A percentile compares a stretch with the other conserved stretches of the same genome.
Conservation (phyloP, 805 yeast species). For the Clavispora fructus region DNA sequence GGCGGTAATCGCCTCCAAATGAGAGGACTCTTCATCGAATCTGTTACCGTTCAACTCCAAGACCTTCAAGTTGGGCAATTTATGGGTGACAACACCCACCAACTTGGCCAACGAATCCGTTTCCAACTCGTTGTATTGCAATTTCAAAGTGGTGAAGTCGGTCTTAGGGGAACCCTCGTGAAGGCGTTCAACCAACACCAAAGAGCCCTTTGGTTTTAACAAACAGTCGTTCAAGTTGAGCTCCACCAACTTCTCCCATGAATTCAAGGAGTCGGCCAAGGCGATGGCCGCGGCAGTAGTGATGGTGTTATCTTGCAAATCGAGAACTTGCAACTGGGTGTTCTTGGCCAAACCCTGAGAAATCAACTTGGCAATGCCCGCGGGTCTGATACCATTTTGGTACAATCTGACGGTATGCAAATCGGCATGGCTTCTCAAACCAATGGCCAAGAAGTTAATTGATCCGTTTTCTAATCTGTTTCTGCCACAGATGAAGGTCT, state of each 20-base stretch:
- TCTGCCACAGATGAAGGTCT: conserved; percentile 93
- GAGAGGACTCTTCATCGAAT: conserved; percentile 81
- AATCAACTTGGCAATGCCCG: conserved; percentile 75
- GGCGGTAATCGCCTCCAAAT: conserved; percentile 53
- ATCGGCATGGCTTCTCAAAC: conserved; percentile 72
- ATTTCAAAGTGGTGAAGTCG: conserved; percentile 53
- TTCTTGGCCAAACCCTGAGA: conserved; percentile 65
- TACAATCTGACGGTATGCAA: conserved; percentile 73
- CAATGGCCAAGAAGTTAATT: conserved; percentile 75
- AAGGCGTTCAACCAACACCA: conserved; percentile 47
- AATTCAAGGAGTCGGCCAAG: conserved; percentile 34
- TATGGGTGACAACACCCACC: conserved; percentile 45
- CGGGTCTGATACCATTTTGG: conserved; percentile 96
- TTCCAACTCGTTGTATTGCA: conserved; percentile 87
- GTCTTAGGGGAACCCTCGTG: conserved; percentile 26
- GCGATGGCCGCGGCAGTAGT: conserved; percentile 64
- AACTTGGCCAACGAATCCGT: conserved; percentile 57
- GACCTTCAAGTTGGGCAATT: conserved; percentile 53
- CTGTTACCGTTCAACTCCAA: conserved; percentile 92
- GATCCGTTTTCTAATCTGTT: conserved; percentile 97
- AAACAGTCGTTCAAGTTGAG: conserved; percentile 87
- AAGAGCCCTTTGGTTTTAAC: conserved; percentile 73
- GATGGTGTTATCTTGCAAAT: conserved; percentile 93
- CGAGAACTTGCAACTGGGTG: conserved; percentile 59
- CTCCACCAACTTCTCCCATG: conserved; percentile 68